Evolutionary conservation across 2,329 filamentous ascomycete species (phyloP).

Genomic region (Venturia oleaginea): DNA sequence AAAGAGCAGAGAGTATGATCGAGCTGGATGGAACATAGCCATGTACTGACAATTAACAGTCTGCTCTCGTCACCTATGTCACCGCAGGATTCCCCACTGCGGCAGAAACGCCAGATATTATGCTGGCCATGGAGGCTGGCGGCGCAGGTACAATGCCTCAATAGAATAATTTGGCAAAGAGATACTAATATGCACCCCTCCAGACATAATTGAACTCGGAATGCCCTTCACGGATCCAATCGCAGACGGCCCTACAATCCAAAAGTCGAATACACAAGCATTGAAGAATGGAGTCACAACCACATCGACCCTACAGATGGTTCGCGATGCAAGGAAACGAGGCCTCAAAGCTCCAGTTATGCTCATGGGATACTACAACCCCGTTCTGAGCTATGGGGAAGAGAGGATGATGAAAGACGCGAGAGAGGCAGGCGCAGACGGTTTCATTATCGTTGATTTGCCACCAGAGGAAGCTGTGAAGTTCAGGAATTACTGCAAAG

Average conservation of each 20-base stretch:
- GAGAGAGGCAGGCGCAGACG: constrained; percentile 76
- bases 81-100: constrained; percentile 84
- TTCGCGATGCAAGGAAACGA: constrained; percentile 65
- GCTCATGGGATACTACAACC: constrained; percentile 99
- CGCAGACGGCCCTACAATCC: constrained; percentile 93
- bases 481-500: constrained; percentile 77
- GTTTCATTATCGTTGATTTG: constrained; percentile 93
- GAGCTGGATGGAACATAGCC: background rate
- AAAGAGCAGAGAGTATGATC: constrained; percentile 44
- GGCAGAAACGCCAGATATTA: constrained; percentile 72
- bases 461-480: constrained; percentile 91
- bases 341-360: constrained; percentile 77
- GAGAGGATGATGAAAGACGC: constrained; percentile 79
- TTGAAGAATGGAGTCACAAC: constrained; percentile 85
- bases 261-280: constrained; percentile 84
- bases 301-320: constrained; percentile 68
- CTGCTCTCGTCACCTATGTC: constrained; percentile 90
- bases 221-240: constrained; percentile 97
- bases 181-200: background rate
- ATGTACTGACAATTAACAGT: constrained; percentile 35
- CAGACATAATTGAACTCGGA: constrained; percentile 91
- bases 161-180: background rate
- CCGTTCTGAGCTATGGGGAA: constrained; percentile 87
- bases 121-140: constrained; percentile 85
- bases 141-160: constrained; percentile 59